Evolutionary conservation across 305 asterid genomes (phyloP), one percentile per base, ranked within the genome.

Genomic region (Rubia balearica): DNA sequence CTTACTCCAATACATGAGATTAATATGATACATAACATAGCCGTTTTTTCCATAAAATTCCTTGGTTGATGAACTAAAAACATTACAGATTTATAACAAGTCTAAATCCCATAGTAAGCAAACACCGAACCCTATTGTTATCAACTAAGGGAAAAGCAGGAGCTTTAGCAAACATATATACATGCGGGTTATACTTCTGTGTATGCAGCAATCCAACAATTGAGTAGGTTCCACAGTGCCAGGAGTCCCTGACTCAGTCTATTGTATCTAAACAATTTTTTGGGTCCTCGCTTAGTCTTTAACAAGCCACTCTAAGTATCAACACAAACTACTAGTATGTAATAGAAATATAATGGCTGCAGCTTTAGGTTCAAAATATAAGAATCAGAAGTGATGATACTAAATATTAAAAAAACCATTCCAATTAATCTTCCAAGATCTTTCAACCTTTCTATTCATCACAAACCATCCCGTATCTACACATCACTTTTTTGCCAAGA

Each of bases 201-300:
- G 69, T 40, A 48, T 67, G n/a, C 33, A 68, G 41, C 9, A 14
- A 16, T n/a, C 42, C 30, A 33, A 68, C 24, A 51, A 68, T 68
- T 68, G 38, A 16, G 62, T 8, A 19, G 62, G n/a, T 48, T 6
- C 55, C n/a, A 6, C 16, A 12, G 55, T 33, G 7, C 33, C 10
- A 46, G 43, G 43, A 1, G 24, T 30, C 30, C 42, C 4, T 7
- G 5, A 27, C 9, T 16, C 43, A 4, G 6, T 10, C 9, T 16
- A 48, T 14, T 16, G 12, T 22, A 68, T 49, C 10, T 13, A 49
- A 22, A n/a, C 16, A 66, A 24, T 11, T 46, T 43, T 1, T 8
- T 14, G 67, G 40, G 71, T 48, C 7, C 14, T 30, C 5, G 9
- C 7, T 4, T 55, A 0, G 27, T 55, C 61, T 55, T n/a, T 19